Conservation (phyloP, 2,329 filamentous ascomycete genomes). For the Diaporthe longicolla region DNA sequence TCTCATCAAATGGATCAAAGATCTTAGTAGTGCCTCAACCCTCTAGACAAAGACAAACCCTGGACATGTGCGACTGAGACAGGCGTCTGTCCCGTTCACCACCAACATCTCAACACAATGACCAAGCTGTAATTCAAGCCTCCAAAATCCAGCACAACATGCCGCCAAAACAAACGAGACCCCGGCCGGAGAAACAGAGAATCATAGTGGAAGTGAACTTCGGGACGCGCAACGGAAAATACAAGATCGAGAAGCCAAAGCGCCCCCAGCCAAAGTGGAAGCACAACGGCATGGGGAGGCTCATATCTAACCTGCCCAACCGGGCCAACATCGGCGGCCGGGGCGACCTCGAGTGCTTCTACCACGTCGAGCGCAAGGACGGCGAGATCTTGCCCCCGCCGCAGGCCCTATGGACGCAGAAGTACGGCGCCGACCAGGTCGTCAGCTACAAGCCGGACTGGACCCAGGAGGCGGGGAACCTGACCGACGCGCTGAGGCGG, state of each 20-base stretch:
- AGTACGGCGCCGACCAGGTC: neutral
- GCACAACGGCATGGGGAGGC: neutral
- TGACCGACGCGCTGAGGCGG: neutral
- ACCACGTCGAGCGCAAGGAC: neutral
- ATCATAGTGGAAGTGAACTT: neutral
- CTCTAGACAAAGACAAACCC: neutral
- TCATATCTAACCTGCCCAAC: neutral
- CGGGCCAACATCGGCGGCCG: conserved; percentile 8
- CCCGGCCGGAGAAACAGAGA: neutral
- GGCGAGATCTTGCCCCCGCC: conserved; percentile 4
- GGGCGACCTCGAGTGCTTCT: neutral
- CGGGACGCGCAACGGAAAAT: neutral
- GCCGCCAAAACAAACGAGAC: neutral
- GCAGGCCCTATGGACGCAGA: conserved; percentile 13
- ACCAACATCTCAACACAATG: neutral
- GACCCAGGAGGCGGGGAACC: neutral
- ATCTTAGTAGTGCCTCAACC: neutral
- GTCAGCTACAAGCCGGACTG: neutral
- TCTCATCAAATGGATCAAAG: neutral
- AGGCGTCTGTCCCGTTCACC: neutral
- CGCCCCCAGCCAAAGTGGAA: neutral
- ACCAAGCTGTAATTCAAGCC: neutral
- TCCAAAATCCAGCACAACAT: neutral
- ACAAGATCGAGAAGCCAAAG: neutral
- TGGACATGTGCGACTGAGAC: neutral